phyloP scores from a whole-genome alignment of 495 filamentous ascomycete species.

The Penicillium bialowiezense region DNA sequence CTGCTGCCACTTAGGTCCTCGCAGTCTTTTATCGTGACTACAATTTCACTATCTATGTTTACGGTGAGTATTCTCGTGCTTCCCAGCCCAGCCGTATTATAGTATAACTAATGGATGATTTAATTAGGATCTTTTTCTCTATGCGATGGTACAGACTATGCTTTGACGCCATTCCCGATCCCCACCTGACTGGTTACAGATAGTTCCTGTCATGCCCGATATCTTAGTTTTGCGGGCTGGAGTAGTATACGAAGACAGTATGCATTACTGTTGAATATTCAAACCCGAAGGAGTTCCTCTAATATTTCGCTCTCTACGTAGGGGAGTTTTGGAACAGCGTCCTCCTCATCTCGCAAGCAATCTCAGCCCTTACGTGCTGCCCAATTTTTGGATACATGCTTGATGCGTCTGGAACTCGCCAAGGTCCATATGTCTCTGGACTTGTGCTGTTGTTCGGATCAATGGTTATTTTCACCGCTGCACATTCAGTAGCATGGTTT shows the following conservation, averaged over 20 bases:
- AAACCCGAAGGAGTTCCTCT: not conserved
- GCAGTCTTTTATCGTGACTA: slow-evolving; percentile 15
- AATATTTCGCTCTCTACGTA: not conserved
- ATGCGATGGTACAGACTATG: slow-evolving; percentile 14
- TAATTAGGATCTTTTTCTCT: slow-evolving; percentile 15
- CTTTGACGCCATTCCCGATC: not conserved
- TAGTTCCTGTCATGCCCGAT: slow-evolving; percentile 22
- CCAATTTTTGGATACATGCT: slow-evolving; percentile 17
- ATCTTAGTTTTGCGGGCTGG: slow-evolving; percentile 18
- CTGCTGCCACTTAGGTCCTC: slow-evolving; percentile 15
- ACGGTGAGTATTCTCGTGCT: slow-evolving; percentile 12
- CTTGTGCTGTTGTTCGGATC: slow-evolving; percentile 59
- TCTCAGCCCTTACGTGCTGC: slow-evolving; percentile 12
- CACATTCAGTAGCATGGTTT: slow-evolving; percentile 56
- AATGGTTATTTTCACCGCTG: slow-evolving; percentile 65
- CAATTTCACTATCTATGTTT: slow-evolving; percentile 11
- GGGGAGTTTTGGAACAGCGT: slow-evolving; percentile 23
- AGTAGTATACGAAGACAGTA: slow-evolving; percentile 18
- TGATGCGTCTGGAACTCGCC: slow-evolving; percentile 33
- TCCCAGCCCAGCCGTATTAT: not conserved
- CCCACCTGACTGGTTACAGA: slow-evolving; percentile 9
- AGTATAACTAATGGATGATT: not conserved
- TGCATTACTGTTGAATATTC: not conserved
- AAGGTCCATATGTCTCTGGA: slow-evolving; percentile 62
- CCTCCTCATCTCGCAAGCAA: slow-evolving; percentile 17